A percentile compares a stretch with the other conserved stretches of the same genome.
Evolutionary conservation across 2,329 filamentous ascomycete genomes (phyloP).

Genomic region (Diaporthe ilicicola): DNA sequence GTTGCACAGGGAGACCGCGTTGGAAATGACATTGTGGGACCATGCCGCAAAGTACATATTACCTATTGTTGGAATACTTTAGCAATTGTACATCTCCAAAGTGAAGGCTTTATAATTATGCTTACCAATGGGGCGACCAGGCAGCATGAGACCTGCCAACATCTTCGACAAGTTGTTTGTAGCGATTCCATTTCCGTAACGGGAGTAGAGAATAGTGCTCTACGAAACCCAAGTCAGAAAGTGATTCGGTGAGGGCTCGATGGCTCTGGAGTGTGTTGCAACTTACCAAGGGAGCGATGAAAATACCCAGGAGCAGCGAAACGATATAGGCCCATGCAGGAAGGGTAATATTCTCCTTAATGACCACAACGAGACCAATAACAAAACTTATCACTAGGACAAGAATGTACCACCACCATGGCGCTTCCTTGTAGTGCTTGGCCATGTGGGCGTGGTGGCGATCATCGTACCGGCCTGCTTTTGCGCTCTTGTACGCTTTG

Average conservation of each 20-base stretch:
- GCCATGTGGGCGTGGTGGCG: conserved; percentile 61
- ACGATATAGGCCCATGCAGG: conserved; percentile 58
- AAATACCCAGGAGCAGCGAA: conserved; percentile 50
- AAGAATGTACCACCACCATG: conserved; percentile 56
- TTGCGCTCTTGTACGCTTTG: conserved; percentile 56
- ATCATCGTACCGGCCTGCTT: conserved; percentile 53
- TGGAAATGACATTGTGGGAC: conserved; percentile 65
- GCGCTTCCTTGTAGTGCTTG: conserved; percentile 60
- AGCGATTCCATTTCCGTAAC: conserved; percentile 65
- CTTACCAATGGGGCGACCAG: conserved; percentile 61
- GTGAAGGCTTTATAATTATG: no score
- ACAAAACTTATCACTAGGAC: conserved; percentile 55
- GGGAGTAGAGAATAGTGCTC: conserved; percentile 61
- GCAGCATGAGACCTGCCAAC: conserved; percentile 60
- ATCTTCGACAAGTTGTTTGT: conserved; percentile 68
- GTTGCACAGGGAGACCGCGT: conserved; percentile 57
- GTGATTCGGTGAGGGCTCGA: neutral
- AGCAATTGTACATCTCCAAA: no score
- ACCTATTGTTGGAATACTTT: no score
- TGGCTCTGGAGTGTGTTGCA: neutral
- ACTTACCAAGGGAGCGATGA: conserved; percentile 60
- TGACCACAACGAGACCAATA: conserved; percentile 55
- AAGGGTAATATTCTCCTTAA: conserved; percentile 55
- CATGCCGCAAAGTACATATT: conserved; percentile 65
- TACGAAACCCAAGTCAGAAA: conserved; percentile 36